Evolutionary conservation across 345 rosid genomes (phyloP).

Genomic region (Aquilaria yunnanensis): DNA sequence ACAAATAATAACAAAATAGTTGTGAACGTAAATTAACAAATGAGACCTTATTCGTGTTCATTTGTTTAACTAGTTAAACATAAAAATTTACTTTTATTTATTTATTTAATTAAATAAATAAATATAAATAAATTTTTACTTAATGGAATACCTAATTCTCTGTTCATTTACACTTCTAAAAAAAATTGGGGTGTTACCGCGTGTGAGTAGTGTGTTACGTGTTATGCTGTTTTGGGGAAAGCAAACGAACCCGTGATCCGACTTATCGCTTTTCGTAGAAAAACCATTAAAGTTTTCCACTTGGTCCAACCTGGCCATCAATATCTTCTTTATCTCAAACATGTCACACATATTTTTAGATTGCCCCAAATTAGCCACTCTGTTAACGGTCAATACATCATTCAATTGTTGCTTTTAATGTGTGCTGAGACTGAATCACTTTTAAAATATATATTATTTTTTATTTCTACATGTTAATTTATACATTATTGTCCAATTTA

Average conservation of each 20-base stretch:
- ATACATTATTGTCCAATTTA: too few species aligned
- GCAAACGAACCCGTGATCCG: constrained; percentile 17
- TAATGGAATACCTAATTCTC: constrained; percentile 22
- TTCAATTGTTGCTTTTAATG: background rate
- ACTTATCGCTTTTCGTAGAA: background rate
- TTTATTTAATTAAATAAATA: too few species aligned
- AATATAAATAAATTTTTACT: too few species aligned
- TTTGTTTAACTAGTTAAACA: too few species aligned
- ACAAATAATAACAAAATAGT: too few species aligned
- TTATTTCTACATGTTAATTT: too few species aligned
- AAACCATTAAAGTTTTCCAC: too few species aligned
- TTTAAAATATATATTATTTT: too few species aligned
- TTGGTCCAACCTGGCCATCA: background rate
- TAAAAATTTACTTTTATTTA: too few species aligned
- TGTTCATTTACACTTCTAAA: background rate
- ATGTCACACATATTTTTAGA: background rate
- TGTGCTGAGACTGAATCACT: background rate
- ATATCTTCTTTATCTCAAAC: constrained; percentile 8
- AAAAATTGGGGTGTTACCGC: constrained; percentile 4
- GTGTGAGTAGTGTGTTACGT: background rate
- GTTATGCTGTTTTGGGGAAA: constrained; percentile 22
- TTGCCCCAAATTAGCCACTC: background rate
- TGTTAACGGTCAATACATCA: background rate
- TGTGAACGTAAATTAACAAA: too few species aligned
- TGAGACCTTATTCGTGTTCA: too few species aligned